These are phyloP conservation scores for Anethum foeniculum DNA, from an alignment of 140 eudicot species.

Conservation along the genomic window DNA sequence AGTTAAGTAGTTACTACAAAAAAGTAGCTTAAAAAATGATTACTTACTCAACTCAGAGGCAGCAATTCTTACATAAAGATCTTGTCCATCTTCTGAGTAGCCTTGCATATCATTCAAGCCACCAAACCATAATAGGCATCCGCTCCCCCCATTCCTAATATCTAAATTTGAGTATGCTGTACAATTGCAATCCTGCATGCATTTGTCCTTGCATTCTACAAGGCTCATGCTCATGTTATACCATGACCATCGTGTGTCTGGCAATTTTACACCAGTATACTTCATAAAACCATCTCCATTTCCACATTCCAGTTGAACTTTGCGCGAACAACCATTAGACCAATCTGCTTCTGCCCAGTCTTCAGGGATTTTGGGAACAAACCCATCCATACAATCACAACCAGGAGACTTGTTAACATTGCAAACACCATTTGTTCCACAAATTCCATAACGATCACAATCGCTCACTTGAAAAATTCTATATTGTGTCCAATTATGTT, in stretches of 20 bases:
- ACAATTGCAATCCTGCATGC: conserved; percentile 37
- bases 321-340: conserved; percentile 28
- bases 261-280: conserved; percentile 26
- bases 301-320: conserved; percentile 21
- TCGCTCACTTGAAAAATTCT: no score
- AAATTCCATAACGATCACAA: neutral
- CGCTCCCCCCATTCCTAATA: conserved; percentile 23
- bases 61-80: conserved; percentile 30
- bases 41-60: conserved; percentile 11
- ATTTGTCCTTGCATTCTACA: conserved; percentile 25
- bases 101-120: conserved; percentile 30
- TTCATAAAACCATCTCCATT: conserved; percentile 29
- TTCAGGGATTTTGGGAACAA: neutral
- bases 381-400: neutral
- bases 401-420: neutral
- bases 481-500: conserved; percentile 19
- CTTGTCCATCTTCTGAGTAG: conserved; percentile 22
- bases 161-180: conserved; percentile 29
- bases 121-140: conserved; percentile 34
- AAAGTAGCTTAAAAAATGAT: no score
- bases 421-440: neutral
- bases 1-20: no score
- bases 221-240: conserved; percentile 22
- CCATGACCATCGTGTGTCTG: conserved; percentile 33
- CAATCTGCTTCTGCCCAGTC: conserved; percentile 29